Conservation (phyloP, 495 filamentous ascomycete species). For the Tuber brumale region DNA sequence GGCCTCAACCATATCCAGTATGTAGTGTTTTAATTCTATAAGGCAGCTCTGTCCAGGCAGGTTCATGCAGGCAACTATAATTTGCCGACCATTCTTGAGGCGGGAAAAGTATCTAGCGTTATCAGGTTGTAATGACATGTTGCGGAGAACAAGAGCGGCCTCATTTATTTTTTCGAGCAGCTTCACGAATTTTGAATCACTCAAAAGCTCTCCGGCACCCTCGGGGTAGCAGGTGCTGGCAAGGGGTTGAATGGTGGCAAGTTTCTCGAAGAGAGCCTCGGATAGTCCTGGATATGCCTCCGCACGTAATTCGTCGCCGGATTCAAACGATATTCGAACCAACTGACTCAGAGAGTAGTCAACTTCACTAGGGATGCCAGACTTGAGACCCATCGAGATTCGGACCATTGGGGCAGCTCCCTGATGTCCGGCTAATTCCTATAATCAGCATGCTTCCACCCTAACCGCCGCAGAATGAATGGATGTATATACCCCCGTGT, state of each 20-base stretch:
- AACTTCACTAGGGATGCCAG: conserved; percentile 70
- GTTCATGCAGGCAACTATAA: conserved; percentile 72
- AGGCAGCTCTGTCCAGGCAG: conserved; percentile 66
- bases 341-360: conserved; percentile 85
- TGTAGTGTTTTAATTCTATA: conserved; percentile 83
- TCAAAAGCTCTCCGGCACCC: conserved; percentile 60
- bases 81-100: conserved; percentile 64
- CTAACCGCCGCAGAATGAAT: conserved; percentile 11
- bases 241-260: conserved; percentile 69
- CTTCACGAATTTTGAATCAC: conserved; percentile 65
- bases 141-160: conserved; percentile 78
- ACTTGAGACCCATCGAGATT: conserved; percentile 59
- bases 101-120: conserved; percentile 78
- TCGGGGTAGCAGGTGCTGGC: conserved; percentile 50
- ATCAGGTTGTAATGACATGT: conserved; percentile 84
- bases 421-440: conserved; percentile 33
- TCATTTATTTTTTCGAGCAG: conserved; percentile 71
- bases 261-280: conserved; percentile 79
- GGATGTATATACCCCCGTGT: conserved; percentile 31
- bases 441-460: conserved; percentile 13
- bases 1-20: conserved; percentile 87
- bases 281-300: conserved; percentile 84
- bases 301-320: conserved; percentile 91
- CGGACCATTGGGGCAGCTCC: conserved; percentile 36
- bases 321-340: conserved; percentile 89